These are phyloP conservation scores for Penicillium canariense DNA, from an alignment of 495 filamentous ascomycete species.

Conservation along the genomic window DNA sequence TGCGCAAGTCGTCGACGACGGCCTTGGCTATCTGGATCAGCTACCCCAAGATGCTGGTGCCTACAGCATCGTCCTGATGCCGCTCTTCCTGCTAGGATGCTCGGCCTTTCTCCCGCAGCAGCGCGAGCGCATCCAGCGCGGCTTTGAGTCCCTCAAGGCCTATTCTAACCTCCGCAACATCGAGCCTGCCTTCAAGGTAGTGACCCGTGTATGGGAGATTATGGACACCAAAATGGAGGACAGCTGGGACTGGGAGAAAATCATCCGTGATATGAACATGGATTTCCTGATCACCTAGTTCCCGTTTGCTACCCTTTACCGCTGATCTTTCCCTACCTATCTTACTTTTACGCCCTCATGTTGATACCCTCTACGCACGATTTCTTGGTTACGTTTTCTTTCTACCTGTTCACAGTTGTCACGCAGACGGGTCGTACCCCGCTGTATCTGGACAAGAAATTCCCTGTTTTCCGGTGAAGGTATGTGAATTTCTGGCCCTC, in stretches of 20 bases:
- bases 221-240: conserved; percentile 75
- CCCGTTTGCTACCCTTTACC: conserved; percentile 2
- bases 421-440: not conserved
- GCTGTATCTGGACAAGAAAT: not conserved
- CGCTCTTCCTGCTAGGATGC: conserved; percentile 83
- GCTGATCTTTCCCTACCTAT: not conserved
- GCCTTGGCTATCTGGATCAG: conserved; percentile 60
- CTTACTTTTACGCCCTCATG: conserved; percentile 4
- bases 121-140: conserved; percentile 64
- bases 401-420: not conserved
- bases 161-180: conserved; percentile 84
- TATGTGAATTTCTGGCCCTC: conserved; percentile 3
- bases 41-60: conserved; percentile 61
- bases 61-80: conserved; percentile 83
- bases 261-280: conserved; percentile 71
- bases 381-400: conserved; percentile 7
- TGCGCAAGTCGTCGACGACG: conserved; percentile 73
- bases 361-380: conserved; percentile 15
- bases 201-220: conserved; percentile 77
- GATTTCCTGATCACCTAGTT: conserved; percentile 75
- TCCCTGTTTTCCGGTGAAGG: not conserved
- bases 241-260: conserved; percentile 88
- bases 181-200: conserved; percentile 67
- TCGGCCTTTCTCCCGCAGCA: conserved; percentile 71
- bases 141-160: conserved; percentile 66